A percentile compares a stretch with the other conserved stretches of the same genome.
phyloP scores from a whole-genome alignment of 768 basidiomycete genomes.

The Naganishia vaughanmartiniae region DNA sequence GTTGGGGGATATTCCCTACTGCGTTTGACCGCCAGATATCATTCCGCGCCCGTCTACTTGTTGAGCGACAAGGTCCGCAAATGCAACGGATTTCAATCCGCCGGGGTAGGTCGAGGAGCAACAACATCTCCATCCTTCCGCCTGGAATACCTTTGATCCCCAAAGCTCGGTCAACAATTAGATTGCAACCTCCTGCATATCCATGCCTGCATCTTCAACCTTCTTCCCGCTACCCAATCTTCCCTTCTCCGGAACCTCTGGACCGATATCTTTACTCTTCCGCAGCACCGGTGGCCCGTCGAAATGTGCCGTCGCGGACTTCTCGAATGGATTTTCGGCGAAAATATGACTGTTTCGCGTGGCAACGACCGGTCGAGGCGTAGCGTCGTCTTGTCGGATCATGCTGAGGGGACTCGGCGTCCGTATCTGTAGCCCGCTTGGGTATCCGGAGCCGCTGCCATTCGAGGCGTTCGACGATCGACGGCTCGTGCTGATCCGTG shows the following conservation, averaged over 20 bases:
- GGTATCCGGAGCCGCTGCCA: background rate
- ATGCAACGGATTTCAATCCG: background rate
- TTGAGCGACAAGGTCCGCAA: background rate
- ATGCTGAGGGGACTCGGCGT: constrained; percentile 18
- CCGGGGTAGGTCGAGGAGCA: no score
- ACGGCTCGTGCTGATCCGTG: constrained; percentile 4
- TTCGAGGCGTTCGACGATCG: constrained; percentile 1
- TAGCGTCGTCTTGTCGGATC: background rate
- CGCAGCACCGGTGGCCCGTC: background rate
- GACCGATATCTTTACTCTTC: background rate
- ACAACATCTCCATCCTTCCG: background rate
- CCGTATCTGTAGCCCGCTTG: background rate
- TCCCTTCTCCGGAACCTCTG: background rate
- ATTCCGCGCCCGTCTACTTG: background rate
- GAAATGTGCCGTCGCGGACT: no score
- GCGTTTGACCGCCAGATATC: no score
- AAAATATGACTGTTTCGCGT: constrained; percentile 8
- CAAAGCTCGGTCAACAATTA: background rate
- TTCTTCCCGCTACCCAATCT: background rate
- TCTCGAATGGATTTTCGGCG: background rate
- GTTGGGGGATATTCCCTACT: no score
- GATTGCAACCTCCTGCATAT: constrained; percentile 16
- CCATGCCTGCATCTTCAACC: background rate
- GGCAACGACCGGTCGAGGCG: constrained; percentile 5
- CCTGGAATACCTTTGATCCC: background rate